phyloP scores from a whole-genome alignment of 2,329 filamentous ascomycete genomes.

The Talaromyces sp. region DNA sequence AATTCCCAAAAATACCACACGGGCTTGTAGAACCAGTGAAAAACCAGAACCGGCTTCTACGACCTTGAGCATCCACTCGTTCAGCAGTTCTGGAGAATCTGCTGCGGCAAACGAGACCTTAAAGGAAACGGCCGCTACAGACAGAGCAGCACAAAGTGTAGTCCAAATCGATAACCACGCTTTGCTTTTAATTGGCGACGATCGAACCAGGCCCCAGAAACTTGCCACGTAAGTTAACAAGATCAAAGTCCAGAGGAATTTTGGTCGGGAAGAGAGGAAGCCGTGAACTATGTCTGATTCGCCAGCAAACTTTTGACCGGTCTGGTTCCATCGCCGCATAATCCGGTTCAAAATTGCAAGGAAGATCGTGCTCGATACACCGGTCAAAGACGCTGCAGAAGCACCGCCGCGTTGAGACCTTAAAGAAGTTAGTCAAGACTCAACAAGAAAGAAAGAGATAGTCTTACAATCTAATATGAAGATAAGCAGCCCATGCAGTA shows the following conservation, averaged over 20 bases:
- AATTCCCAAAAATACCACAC: slow-evolving; percentile 48
- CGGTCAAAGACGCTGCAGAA: not conserved
- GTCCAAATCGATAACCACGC: slow-evolving; percentile 21
- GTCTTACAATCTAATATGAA: slow-evolving; percentile 37
- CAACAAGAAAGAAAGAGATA: not conserved
- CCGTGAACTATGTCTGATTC: slow-evolving; percentile 76
- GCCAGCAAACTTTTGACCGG: slow-evolving; percentile 93
- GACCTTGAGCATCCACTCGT: slow-evolving; percentile 27
- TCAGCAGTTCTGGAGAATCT: slow-evolving; percentile 79
- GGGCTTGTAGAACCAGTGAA: slow-evolving; percentile 47
- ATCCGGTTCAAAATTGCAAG: slow-evolving; percentile 63
- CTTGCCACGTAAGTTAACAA: slow-evolving; percentile 64
- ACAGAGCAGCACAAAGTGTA: slow-evolving; percentile 37
- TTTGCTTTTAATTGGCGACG: slow-evolving; percentile 20
- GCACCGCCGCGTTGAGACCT: not conserved
- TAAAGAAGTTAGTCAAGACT: not conserved
- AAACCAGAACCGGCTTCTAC: slow-evolving; percentile 36
- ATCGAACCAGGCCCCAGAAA: slow-evolving; percentile 38
- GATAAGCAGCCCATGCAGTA: slow-evolving; percentile 42
- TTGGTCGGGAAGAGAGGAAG: slow-evolving; percentile 61
- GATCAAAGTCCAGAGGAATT: slow-evolving; percentile 70
- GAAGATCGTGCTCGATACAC: slow-evolving; percentile 30
- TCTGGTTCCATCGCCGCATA: slow-evolving; percentile 85
- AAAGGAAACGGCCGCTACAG: slow-evolving; percentile 66
- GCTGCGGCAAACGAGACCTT: slow-evolving; percentile 84